Evolutionary conservation across 192 early-diverging fungal species (phyloP).

Genomic region (Linnemannia elongata): DNA sequence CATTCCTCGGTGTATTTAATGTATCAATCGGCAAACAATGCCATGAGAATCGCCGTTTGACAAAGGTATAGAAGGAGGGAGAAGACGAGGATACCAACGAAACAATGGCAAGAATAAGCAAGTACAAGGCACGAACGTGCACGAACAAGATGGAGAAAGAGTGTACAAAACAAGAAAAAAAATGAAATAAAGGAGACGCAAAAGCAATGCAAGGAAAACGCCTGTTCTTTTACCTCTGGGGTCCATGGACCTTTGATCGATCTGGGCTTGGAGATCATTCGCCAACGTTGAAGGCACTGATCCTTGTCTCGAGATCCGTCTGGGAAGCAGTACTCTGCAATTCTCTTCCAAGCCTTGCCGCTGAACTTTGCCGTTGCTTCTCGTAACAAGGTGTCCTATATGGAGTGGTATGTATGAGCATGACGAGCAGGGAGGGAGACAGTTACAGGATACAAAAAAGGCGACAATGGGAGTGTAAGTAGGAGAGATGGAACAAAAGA

Average conservation of each 20-base stretch:
- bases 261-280: conserved; percentile 54
- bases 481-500: not conserved
- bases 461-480: not conserved
- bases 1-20: not conserved
- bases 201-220: not conserved
- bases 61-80: not conserved
- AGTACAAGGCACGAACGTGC: too few relatives aligned
- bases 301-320: conserved; percentile 47
- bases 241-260: conserved; percentile 58
- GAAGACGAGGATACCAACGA: too few relatives aligned
- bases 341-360: conserved; percentile 49
- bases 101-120: not conserved
- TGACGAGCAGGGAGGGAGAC: not conserved
- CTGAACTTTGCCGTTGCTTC: conserved; percentile 42
- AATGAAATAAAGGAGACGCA: not conserved
- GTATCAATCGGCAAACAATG: not conserved
- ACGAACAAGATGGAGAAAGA: too few relatives aligned
- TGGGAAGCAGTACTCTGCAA: conserved; percentile 51
- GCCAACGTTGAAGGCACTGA: conserved; percentile 51
- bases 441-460: not conserved
- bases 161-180: not conserved
- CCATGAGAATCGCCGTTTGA: not conserved
- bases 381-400: conserved; percentile 35
- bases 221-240: conserved; percentile 26
- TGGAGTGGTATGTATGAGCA: not conserved